Evolutionary conservation across 495 filamentous ascomycete genomes (phyloP).

Genomic region (Annulohypoxylon bovei): DNA sequence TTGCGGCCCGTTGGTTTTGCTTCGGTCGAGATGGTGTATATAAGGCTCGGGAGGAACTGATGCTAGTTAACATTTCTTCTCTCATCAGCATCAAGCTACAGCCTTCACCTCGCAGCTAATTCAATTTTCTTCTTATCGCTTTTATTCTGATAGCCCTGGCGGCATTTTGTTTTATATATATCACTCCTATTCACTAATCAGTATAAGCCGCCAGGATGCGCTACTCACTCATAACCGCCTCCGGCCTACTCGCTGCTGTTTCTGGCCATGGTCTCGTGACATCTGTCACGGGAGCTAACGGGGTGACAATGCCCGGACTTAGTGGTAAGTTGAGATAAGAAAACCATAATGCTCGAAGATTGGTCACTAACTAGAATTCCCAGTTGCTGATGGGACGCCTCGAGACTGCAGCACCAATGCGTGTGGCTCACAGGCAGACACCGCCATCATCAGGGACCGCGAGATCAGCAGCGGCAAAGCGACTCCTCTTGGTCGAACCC

Average conservation of each 20-base stretch:
- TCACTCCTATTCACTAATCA: constrained; percentile 3
- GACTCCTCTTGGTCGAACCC: constrained; percentile 65
- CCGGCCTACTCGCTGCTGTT: constrained; percentile 44
- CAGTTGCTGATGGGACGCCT: constrained; percentile 67
- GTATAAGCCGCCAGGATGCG: constrained; percentile 45
- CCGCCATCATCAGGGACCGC: constrained; percentile 63
- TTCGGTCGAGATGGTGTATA: constrained; percentile 31
- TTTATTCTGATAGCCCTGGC: constrained; percentile 37
- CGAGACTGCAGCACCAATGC: constrained; percentile 63
- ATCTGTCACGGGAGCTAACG: constrained; percentile 62
- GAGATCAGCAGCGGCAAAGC: constrained; percentile 57
- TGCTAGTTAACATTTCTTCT: neutral
- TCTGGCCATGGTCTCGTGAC: constrained; percentile 62
- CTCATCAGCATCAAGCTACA: constrained; percentile 10
- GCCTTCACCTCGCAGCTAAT: constrained; percentile 12
- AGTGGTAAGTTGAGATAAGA: constrained; percentile 49
- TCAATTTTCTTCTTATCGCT: constrained; percentile 10
- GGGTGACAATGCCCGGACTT: constrained; percentile 64
- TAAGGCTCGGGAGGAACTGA: constrained; percentile 17
- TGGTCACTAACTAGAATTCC: constrained; percentile 16
- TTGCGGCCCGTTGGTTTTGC: neutral
- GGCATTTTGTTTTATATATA: constrained; percentile 28
- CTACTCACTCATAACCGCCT: constrained; percentile 37
- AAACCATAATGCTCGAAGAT: neutral
- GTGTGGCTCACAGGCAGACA: constrained; percentile 62